Percentiles rank a stretch among this genome's conserved stretches.
These are phyloP conservation scores for Bauhinia variegata DNA, from an alignment of 306 rosid species.

Conservation along the genomic window DNA sequence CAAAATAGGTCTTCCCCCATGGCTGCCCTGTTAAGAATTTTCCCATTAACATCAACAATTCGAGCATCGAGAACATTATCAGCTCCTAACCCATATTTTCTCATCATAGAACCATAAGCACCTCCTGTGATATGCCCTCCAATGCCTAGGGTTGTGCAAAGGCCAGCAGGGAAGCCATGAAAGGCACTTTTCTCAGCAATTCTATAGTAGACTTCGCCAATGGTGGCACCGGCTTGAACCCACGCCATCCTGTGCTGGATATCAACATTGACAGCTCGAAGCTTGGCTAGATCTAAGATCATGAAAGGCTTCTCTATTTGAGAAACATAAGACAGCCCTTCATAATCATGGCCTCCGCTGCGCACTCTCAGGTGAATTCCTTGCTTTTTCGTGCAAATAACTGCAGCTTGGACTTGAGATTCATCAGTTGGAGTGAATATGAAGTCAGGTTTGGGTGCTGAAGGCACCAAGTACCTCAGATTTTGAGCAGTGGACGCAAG, in stretches of 20 bases:
- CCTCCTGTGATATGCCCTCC: slow-evolving; percentile 84
- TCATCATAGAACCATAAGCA: slow-evolving; percentile 66
- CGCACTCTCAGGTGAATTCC: slow-evolving; percentile 56
- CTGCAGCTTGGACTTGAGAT: slow-evolving; percentile 68
- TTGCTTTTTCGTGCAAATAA: slow-evolving; percentile 56
- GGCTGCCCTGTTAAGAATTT: slow-evolving; percentile 53
- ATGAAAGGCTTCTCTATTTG: slow-evolving; percentile 47
- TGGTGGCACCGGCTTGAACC: slow-evolving; percentile 67
- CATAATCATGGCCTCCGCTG: slow-evolving; percentile 61
- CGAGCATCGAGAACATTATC: slow-evolving; percentile 64
- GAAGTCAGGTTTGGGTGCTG: slow-evolving; percentile 63
- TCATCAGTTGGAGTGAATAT: slow-evolving; percentile 64
- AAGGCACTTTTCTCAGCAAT: slow-evolving; percentile 51
- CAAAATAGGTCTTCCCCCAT: slow-evolving; percentile 79
- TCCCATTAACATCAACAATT: slow-evolving; percentile 56
- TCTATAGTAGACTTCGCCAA: slow-evolving; percentile 64
- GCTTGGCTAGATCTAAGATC: slow-evolving; percentile 44
- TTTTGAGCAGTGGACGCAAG: slow-evolving; percentile 76
- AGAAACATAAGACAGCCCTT: slow-evolving; percentile 55
- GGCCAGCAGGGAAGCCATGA: slow-evolving; percentile 73
- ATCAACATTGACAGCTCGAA: slow-evolving; percentile 42
- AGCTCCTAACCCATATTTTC: slow-evolving; percentile 68
- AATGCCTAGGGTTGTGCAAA: slow-evolving; percentile 59
- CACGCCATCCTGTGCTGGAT: slow-evolving; percentile 49
- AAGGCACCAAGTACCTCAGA: slow-evolving; percentile 55